Evolutionary conservation across 768 basidiomycete genomes (phyloP).

Genomic region (Guyanaporus albipodus): DNA sequence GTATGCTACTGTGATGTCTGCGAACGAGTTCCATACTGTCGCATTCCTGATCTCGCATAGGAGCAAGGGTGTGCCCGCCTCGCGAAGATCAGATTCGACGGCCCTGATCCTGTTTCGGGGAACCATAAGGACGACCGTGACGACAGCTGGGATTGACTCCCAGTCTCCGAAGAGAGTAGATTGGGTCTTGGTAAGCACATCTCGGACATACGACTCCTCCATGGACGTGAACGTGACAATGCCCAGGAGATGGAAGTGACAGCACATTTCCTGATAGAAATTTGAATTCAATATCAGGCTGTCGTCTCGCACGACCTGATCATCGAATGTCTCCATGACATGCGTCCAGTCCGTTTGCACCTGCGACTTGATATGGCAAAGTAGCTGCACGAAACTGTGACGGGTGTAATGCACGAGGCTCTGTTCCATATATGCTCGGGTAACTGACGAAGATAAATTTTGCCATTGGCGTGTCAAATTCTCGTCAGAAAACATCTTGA

Average conservation of each 20-base stretch:
- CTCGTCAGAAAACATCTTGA: conserved; percentile 30
- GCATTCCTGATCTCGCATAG: conserved; percentile 21
- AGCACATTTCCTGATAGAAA: conserved; percentile 46
- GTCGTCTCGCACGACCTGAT: conserved; percentile 5
- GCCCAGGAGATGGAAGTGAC: conserved; percentile 40
- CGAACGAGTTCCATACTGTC: conserved; percentile 16
- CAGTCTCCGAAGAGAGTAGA: conserved; percentile 29
- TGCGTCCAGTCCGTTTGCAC: conserved; percentile 40
- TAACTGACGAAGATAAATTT: neutral
- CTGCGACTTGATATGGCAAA: conserved; percentile 38
- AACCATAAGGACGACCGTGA: conserved; percentile 32
- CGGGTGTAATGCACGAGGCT: conserved; percentile 44
- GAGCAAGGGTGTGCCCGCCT: conserved; percentile 20
- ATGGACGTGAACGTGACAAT: conserved; percentile 32
- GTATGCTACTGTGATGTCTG: conserved; percentile 18
- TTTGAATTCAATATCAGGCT: conserved; percentile 24
- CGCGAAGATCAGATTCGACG: conserved; percentile 23
- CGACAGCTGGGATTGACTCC: conserved; percentile 27
- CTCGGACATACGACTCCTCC: conserved; percentile 10
- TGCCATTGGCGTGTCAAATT: conserved; percentile 13
- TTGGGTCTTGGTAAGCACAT: conserved; percentile 3
- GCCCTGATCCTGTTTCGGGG: conserved; percentile 25
- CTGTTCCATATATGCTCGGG: conserved; percentile 2
- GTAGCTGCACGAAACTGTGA: conserved; percentile 43
- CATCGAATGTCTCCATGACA: conserved; percentile 35